phyloP scores from a whole-genome alignment of 441 rosid species.

The Jatropha podagrica region DNA sequence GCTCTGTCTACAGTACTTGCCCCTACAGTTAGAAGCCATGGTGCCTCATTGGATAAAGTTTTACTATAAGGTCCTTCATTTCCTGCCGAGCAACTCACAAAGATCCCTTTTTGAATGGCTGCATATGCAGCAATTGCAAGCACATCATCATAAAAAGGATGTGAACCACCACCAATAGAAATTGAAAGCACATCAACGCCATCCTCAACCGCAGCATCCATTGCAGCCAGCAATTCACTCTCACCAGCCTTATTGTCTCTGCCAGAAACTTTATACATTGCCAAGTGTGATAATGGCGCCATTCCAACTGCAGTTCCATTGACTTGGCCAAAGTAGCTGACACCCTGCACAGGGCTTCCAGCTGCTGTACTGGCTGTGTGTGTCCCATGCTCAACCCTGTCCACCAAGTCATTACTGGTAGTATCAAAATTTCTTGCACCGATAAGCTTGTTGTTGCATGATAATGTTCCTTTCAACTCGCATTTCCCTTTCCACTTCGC shows the following conservation, averaged over 20 bases:
- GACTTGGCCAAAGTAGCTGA: conserved; percentile 40
- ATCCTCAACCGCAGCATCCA: conserved; percentile 52
- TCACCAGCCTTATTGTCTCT: conserved; percentile 35
- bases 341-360: conserved; percentile 40
- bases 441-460: too few species aligned
- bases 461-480: conserved; percentile 28
- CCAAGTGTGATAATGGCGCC: conserved; percentile 49
- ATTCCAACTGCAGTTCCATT: conserved; percentile 55
- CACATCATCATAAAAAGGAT: conserved; percentile 29
- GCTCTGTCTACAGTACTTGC: too few species aligned
- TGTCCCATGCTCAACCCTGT: conserved; percentile 49
- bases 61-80: too few species aligned
- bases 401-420: conserved; percentile 30
- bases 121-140: conserved; percentile 20
- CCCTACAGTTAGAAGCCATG: too few species aligned
- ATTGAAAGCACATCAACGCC: conserved; percentile 51
- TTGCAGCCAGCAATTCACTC: conserved; percentile 45
- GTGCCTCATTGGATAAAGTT: too few species aligned
- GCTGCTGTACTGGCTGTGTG: conserved; percentile 55
- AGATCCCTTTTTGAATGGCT: too few species aligned
- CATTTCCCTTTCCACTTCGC: conserved; percentile 47
- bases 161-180: conserved; percentile 39
- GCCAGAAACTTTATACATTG: conserved; percentile 53
- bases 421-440: too few species aligned
- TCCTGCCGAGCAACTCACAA: too few species aligned